Base-by-base conservation (phyloP, 163 green algal genomes). In the Coccomyxa subellipsoidea region DNA sequence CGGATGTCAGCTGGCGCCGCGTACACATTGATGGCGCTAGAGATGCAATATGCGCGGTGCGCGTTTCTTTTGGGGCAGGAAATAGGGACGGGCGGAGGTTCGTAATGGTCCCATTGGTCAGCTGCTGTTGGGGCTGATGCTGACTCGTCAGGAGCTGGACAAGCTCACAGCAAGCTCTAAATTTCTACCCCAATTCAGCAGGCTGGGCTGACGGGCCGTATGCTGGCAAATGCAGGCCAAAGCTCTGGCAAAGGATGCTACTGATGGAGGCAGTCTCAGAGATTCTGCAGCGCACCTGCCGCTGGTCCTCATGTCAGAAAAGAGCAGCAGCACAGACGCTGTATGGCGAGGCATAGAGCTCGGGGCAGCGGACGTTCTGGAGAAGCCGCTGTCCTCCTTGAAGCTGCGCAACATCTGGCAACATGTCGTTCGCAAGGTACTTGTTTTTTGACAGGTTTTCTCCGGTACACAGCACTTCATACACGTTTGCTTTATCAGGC, bases 381-480 rank as follows among this genome's bases (percentile, higher is more conserved):
- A 94, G 70, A 93, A 94, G 83, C 93, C 93, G 0, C 81, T 97
- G 21, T 91, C 85, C 7, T 83, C 86, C 31, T 85, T 94, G 7
- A 96, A 96, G 87, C 88, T 97, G 9, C 89, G 87, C n/a, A 96
- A 95, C 83, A 94, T 97, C 69, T 97, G 93, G 93, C 93, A 96
- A 87, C 93, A 97, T 83, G 90, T 91, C 38, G 93, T 96, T 79
- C 92, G 92, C 70, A 92, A 91, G 86, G 89, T 92, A 47, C 78
- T 32, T n/a, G n/a, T 32, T 69, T 71, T 8, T 4, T 69, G 32
- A 77, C 53, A 32, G 18, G 9, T 7, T 15, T 38, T 71, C 23
- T 29, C 47, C 38, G 7, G 9, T 80, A 66, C 47, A 66, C 47
- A 66, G 12, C 47, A 66, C 18, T n/a, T n/a, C n/a, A n/a, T n/a